Base-by-base conservation (phyloP, 2,329 filamentous ascomycete species). In the Colletotrichum lentis region DNA sequence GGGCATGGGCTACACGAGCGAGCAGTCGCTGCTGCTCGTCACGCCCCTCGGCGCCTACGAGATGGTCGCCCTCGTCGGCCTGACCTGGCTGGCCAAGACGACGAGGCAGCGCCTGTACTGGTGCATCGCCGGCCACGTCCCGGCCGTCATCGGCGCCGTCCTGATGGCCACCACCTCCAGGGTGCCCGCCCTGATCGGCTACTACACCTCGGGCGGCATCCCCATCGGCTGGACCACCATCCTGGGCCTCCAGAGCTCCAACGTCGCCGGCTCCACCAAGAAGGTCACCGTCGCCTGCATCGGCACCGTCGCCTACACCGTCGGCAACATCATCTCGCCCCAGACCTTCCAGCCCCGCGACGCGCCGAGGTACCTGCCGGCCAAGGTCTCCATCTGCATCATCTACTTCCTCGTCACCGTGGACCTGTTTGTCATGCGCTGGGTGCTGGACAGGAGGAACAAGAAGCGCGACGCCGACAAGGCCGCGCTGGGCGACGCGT, bases 31-130 rank as follows among this genome's bases (percentile, higher is more conserved):
- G 2, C 82, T 92, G 1, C 86, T 90, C 69, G 89, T 88, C 49
- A 86, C 85, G 0, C 90, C 90, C 0, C 88, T 86, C 10, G 90
- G 90, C 5, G 89, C 85, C 0, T 83, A 91, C 41, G 88, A 91
- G 77, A 80, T 91, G 24, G 78, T 90, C 35, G 80, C 84, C 0
- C 77, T 91, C 11, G 76, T 91, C 16, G 72, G 65, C 4, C 37
- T 68, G 41, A 65, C 65, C 2, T 68, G 55, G 65, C 43, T 81
- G 31, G 65, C 61, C 20, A 68, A 56, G 55, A 68, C 60, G 35
- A 68, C 65, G 0, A 52, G 65, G 8, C 3, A 86, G 82, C 67
- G 86, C 84, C 44, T 71, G 22, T 68, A 37, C 57, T 67, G 50
- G 70, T 63, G 44, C 49, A 60, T 58, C n/a, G 69, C 69, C 4